Evolutionary conservation across 352 stramenopile genomes (phyloP), one percentile per base, ranked within the genome.

Genomic region (Elongisporangium senticosum): DNA sequence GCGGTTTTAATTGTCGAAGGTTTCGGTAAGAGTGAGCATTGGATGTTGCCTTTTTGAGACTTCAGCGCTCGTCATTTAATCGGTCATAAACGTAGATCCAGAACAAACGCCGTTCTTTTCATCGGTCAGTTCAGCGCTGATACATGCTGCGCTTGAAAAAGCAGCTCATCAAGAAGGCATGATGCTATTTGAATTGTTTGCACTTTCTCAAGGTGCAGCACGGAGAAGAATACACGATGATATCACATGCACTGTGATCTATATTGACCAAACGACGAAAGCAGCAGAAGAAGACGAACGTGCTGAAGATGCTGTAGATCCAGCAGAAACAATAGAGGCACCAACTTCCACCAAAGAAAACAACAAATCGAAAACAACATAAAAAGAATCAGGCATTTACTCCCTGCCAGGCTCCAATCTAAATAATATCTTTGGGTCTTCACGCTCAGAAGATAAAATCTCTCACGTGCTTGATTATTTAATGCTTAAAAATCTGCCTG

Each of bases 211-310:
- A 56, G 83, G 81, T 7, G 58, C 70, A 2, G 71, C 72, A 4
- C 74, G 79, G 21, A 67, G 83, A 56, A 74, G 75, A 23, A 79
- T 88, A 22, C 81, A 93, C 47, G 83, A 93, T 58, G 83, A 93
- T 24, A 89, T 93, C 28, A 91, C 81, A 4, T 93, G 83, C 58
- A 93, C 83, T 2, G 79, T 93, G 28, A 66, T 93, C 13, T 83
- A 79, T 26, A 79, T 93, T 48, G 58, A 62, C 37, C 64, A 72
- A 47, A 21, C 39, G 14, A 17, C n/a, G 8, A 21, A 14, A 49
- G 53, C 63, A 37, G 55, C 51, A 28, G n/a, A 59, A 17, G 48
- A 58, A 19, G 24, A 53, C 13, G 63, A 59, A 20, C n/a, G 26
- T 37, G 26, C 7, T 37, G 26, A 37, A 37, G 6, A 11, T 13